phyloP scores from a whole-genome alignment of 1,139 yeast genomes.

The Yamadazyma taylorii region DNA sequence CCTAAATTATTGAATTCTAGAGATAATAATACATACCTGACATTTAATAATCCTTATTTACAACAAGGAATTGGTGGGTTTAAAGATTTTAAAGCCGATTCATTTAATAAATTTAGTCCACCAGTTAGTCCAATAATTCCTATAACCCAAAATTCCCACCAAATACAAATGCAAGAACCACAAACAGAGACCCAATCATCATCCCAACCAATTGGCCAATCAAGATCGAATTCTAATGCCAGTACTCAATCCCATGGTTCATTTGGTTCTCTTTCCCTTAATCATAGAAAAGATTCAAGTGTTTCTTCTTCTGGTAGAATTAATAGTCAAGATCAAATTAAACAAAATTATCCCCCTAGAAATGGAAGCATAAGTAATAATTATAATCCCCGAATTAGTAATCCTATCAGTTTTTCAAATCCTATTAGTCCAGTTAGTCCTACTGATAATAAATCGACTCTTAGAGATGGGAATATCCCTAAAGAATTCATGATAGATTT shows the following conservation, averaged over 20 bases:
- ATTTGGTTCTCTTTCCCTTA: neutral
- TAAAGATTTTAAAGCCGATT: constrained; percentile 10
- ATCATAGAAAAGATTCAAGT: neutral
- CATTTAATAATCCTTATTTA: constrained; percentile 11
- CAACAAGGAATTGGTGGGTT: neutral
- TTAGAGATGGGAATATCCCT: neutral
- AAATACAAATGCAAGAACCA: neutral
- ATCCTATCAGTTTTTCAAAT: constrained; percentile 4
- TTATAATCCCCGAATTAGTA: constrained; percentile 1
- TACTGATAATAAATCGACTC: neutral
- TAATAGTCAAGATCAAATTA: neutral
- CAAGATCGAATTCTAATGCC: neutral
- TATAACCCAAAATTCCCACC: constrained; percentile 2
- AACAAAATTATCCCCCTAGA: constrained; percentile 1
- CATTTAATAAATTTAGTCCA: constrained; percentile 10
- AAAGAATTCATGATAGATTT: constrained; percentile 5
- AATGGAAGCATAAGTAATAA: neutral
- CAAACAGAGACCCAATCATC: neutral
- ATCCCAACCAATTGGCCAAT: too few species aligned
- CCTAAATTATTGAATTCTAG: constrained; percentile 3
- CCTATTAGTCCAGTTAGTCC: constrained; percentile 8
- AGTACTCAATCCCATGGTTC: constrained; percentile 1
- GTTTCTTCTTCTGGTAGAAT: neutral
- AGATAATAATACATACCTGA: constrained; percentile 3
- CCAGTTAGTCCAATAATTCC: constrained; percentile 2